Base-by-base conservation (phyloP, 2,329 filamentous ascomycete genomes). In the Neofusicoccum kwambonambiense region DNA sequence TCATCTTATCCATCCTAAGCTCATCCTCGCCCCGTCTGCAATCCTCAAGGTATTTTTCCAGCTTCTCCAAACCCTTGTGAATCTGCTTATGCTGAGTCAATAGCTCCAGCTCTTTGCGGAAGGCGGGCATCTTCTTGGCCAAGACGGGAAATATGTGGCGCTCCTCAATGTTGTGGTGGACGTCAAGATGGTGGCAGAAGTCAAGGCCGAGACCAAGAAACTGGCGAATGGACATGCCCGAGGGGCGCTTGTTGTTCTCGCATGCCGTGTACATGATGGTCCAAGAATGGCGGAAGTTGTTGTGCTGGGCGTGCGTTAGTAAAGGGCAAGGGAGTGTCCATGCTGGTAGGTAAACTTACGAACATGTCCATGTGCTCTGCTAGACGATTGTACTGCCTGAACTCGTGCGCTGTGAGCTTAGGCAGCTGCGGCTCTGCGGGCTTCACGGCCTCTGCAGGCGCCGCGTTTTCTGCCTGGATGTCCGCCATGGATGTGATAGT, bases 131-230 rank as follows among this genome's bases (percentile, higher is more conserved):
- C 69, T 87, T 88, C 70, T 80, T 81, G 12, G 90, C 92, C 1
- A 97, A 84, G 0, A 89, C 73, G 1, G 93, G 93, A 76, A 96
- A 97, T 45, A 97, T 82, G 75, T 92, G 86, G 35, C 82, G 79
- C 77, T 97, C 93, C 76, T 97, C 93, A 72, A 96, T 94, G 65
- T 80, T 81, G 80, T 97, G 93, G 79, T 97, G 93, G 65, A 86
- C 78, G 9, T 86, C 84, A n/a, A 97, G 86, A 65, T 90, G 85
- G 15, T 83, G 82, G 69, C 86, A 84, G 75, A 97, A 92, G 56
- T 87, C 80, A n/a, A 91, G 81, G 37, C 89, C 91, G 31, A 84
- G 80, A 69, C 81, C 76, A 69, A 96, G 79, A 76, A 95, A 92
- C 68, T 89, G 84, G 34, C 84, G 84, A 13, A 92, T 84, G 0